Conservation (phyloP, 352 stramenopile species). For the Peronospora farinosa region DNA sequence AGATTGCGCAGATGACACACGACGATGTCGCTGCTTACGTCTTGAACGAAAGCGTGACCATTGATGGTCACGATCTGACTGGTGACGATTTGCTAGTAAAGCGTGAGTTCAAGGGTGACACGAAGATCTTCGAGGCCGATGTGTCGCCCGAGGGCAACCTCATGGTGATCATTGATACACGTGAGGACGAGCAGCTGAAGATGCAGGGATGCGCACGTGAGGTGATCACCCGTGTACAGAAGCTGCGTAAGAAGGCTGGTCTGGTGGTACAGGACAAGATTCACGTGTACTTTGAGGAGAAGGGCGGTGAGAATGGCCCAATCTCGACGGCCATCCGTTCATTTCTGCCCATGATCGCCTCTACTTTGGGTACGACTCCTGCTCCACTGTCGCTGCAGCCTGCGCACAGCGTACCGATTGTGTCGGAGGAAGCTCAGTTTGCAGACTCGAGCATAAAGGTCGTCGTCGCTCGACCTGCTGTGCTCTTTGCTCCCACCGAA, state of each 20-base stretch:
- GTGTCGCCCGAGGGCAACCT: conserved; percentile 86
- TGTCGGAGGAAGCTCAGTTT: conserved; percentile 64
- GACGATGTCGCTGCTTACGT: conserved; percentile 66
- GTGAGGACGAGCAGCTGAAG: conserved; percentile 93
- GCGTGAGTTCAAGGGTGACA: conserved; percentile 91
- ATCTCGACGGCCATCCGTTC: conserved; percentile 60
- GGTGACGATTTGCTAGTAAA: conserved; percentile 93
- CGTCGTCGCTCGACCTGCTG: conserved; percentile 57
- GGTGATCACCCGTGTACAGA: conserved; percentile 97
- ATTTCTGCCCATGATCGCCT: conserved; percentile 51
- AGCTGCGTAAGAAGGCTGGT: conserved; percentile 95
- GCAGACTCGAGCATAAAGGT: conserved; percentile 61
- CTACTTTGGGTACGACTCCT: conserved; percentile 52
- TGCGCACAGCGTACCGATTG: conserved; percentile 57
- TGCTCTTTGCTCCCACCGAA: conserved; percentile 57
- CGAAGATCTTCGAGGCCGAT: conserved; percentile 88
- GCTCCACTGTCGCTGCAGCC: conserved; percentile 56
- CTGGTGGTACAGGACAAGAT: conserved; percentile 93
- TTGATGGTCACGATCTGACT: conserved; percentile 67
- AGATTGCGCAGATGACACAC: conserved; percentile 61
- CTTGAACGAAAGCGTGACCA: conserved; percentile 74
- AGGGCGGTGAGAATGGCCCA: conserved; percentile 37
- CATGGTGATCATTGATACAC: conserved; percentile 93
- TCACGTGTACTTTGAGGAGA: conserved; percentile 92
- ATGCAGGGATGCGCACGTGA: conserved; percentile 91